phyloP scores from a whole-genome alignment of 768 basidiomycete species.

The Epithele typhae region DNA sequence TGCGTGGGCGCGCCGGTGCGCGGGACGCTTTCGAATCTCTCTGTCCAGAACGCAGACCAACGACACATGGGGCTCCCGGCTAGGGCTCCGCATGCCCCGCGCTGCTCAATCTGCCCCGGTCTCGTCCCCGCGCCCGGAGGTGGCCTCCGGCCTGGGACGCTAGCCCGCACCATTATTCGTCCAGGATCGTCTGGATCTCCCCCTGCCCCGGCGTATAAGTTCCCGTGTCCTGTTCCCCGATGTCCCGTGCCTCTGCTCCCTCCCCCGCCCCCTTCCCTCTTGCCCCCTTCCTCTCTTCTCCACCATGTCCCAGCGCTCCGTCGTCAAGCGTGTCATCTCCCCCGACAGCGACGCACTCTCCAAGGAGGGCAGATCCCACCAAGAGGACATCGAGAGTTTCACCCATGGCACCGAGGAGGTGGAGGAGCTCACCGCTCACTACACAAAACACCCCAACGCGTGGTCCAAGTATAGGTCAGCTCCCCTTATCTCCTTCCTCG shows the following conservation, averaged over 20 bases:
- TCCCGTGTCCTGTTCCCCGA: too few species aligned
- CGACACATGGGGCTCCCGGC: too few species aligned
- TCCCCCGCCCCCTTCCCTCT: background rate
- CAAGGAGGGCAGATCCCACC: slow-evolving; percentile 8
- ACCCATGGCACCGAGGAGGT: background rate
- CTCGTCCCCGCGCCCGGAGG: too few species aligned
- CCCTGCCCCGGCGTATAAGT: too few species aligned
- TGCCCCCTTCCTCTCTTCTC: background rate
- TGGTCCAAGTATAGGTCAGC: slow-evolving; percentile 55
- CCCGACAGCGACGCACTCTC: slow-evolving; percentile 5
- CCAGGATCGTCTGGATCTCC: slow-evolving; percentile 2
- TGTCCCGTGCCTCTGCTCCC: background rate
- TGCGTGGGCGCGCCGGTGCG: too few species aligned
- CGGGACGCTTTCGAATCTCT: too few species aligned
- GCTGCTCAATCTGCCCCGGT: too few species aligned
- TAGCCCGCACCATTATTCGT: too few species aligned
- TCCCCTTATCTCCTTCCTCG: background rate
- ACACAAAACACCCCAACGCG: slow-evolving; percentile 40
- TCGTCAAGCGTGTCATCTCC: slow-evolving; percentile 9
- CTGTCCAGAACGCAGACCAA: too few species aligned
- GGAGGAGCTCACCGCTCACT: slow-evolving; percentile 23
- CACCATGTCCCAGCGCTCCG: slow-evolving; percentile 5
- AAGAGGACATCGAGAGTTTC: slow-evolving; percentile 2
- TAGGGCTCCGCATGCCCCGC: too few species aligned
- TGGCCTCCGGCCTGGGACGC: too few species aligned